Evolutionary conservation across 257 asterid genomes (phyloP).

Genomic region (Solanum rostratum): DNA sequence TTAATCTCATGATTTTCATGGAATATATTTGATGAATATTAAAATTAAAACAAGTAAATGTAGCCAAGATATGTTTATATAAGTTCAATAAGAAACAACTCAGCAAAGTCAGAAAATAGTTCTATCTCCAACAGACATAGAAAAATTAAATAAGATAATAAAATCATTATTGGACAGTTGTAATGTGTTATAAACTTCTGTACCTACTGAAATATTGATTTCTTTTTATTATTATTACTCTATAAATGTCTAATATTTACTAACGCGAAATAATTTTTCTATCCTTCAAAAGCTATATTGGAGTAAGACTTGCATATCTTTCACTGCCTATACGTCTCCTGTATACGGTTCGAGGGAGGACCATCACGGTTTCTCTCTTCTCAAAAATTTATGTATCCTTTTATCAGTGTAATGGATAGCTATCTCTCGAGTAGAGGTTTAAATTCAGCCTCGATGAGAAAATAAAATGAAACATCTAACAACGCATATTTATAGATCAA

Average conservation of each 20-base stretch:
- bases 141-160: neutral
- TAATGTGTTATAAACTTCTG: neutral
- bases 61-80: neutral
- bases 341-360: neutral
- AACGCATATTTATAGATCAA: too few relatives aligned
- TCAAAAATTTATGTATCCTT: too few relatives aligned
- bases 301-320: too few relatives aligned
- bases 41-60: neutral
- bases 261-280: neutral
- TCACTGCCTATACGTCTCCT: rapidly evolving
- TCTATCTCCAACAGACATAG: neutral
- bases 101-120: neutral
- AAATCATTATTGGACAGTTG: neutral
- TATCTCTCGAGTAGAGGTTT: too few relatives aligned
- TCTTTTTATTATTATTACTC: neutral
- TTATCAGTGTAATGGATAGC: too few relatives aligned
- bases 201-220: neutral
- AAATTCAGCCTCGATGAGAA: too few relatives aligned
- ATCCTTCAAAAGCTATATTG: neutral
- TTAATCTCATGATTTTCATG: neutral
- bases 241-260: neutral
- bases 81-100: neutral
- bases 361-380: too few relatives aligned
- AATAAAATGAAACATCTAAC: too few relatives aligned
- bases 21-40: neutral